These are phyloP conservation scores for Hypoxylon sp. DNA, from an alignment of 2,329 filamentous ascomycete species.

Conservation along the genomic window DNA sequence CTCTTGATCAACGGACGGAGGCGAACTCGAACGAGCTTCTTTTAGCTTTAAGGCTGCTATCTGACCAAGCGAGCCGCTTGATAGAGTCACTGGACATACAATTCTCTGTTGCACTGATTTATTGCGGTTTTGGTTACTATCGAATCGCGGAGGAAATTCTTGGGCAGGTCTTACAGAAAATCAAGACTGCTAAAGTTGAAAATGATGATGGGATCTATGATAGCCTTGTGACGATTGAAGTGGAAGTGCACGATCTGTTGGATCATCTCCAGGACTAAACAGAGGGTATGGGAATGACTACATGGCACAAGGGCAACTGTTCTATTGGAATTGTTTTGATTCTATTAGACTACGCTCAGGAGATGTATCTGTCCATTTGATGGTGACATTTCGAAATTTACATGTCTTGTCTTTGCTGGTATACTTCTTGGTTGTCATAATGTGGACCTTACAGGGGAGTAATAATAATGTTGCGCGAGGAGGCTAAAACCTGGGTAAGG, in stretches of 20 bases:
- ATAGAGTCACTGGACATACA: not conserved
- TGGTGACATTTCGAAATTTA: no score
- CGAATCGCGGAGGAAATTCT: not conserved
- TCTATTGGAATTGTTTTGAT: not conserved
- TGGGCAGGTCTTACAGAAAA: not conserved
- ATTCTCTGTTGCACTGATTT: not conserved
- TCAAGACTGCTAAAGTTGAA: not conserved
- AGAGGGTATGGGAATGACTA: not conserved
- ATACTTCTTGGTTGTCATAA: no score
- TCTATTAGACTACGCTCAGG: not conserved
- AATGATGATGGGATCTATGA: not conserved
- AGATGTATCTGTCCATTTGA: not conserved
- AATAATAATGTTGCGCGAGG: no score
- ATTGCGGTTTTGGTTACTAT: not conserved
- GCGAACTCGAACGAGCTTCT: not conserved
- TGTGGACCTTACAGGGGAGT: no score
- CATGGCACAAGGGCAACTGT: not conserved
- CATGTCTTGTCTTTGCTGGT: no score
- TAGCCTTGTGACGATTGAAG: not conserved
- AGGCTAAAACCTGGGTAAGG: no score
- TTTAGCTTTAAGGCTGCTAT: not conserved
- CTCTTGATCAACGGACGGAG: not conserved
- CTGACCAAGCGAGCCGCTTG: not conserved
- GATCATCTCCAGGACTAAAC: not conserved
- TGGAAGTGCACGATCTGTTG: not conserved